Percentiles rank a stretch among this genome's conserved stretches.
Conservation (phyloP, 1,284 basidiomycete genomes). For the Sporisorium graminicola region DNA sequence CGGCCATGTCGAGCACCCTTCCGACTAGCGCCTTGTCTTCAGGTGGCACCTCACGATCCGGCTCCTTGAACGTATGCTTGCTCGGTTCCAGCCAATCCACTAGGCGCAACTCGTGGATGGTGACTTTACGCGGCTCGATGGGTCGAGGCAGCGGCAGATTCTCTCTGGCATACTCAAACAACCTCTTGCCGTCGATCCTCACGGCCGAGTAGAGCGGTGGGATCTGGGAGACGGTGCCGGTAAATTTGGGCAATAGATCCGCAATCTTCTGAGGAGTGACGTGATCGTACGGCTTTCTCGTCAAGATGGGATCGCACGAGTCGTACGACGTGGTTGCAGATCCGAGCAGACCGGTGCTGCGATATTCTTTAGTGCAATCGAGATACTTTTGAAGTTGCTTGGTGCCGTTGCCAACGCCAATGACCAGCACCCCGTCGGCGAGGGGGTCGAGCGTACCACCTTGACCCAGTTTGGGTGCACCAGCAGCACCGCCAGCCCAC, state of each 20-base stretch:
- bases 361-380: constrained; percentile 89
- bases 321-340: constrained; percentile 97
- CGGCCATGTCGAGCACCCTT: constrained; percentile 59
- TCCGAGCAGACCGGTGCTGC: constrained; percentile 88
- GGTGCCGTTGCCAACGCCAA: constrained; percentile 90
- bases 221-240: constrained; percentile 86
- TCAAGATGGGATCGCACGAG: constrained; percentile 75
- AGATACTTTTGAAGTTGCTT: constrained; percentile 88
- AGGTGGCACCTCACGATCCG: constrained; percentile 53
- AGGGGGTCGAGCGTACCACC: constrained; percentile 96
- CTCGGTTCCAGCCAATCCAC: constrained; percentile 64
- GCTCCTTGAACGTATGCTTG: constrained; percentile 57
- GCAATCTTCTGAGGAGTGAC: constrained; percentile 75
- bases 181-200: constrained; percentile 95
- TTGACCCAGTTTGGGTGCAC: constrained; percentile 81
- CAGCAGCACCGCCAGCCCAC: constrained; percentile 45
- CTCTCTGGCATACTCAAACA: constrained; percentile 95
- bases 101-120: constrained; percentile 82
- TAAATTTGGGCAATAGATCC: constrained; percentile 81
- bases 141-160: constrained; percentile 90
- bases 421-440: constrained; percentile 88
- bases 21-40: constrained; percentile 61
- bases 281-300: constrained; percentile 80
- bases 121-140: constrained; percentile 87
- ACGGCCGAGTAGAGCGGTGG: constrained; percentile 84